Conservation (phyloP, 495 filamentous ascomycete genomes). For the Articulospora tetracladia region DNA sequence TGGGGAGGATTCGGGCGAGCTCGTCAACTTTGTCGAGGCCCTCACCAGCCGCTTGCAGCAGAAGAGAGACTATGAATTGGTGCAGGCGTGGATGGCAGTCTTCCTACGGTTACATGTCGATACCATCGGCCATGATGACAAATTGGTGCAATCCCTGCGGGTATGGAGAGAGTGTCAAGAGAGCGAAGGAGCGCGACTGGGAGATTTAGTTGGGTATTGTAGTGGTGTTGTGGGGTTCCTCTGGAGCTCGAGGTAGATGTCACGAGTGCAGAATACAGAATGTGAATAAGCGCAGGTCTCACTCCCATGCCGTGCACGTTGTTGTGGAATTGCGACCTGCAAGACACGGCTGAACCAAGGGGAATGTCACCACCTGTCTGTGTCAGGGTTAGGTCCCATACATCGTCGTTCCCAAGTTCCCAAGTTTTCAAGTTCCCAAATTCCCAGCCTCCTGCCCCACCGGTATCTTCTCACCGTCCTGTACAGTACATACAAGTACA, state of each 20-base stretch:
- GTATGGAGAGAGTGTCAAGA: constrained; percentile 67
- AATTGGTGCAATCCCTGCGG: constrained; percentile 44
- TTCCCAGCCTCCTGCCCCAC: no score
- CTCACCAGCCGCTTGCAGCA: constrained; percentile 63
- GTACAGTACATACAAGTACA: no score
- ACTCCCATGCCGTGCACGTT: no score
- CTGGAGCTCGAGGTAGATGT: constrained; percentile 50
- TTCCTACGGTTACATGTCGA: constrained; percentile 77
- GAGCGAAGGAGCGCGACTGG: constrained; percentile 64
- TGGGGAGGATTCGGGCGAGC: constrained; percentile 45
- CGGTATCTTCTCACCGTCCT: no score
- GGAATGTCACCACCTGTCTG: no score
- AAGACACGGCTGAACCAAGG: no score
- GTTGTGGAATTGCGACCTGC: no score
- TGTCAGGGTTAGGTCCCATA: no score
- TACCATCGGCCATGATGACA: constrained; percentile 39
- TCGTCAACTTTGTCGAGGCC: constrained; percentile 68
- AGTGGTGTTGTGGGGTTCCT: constrained; percentile 86
- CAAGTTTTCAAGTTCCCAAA: no score
- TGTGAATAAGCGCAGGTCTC: no score
- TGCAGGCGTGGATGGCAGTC: constrained; percentile 94
- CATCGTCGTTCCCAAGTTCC: no score
- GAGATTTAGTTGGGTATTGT: constrained; percentile 78
- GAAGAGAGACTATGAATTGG: constrained; percentile 82
- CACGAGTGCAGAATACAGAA: background rate